Conservation (phyloP, 768 basidiomycete species). For the Steccherinum ochraceum region DNA sequence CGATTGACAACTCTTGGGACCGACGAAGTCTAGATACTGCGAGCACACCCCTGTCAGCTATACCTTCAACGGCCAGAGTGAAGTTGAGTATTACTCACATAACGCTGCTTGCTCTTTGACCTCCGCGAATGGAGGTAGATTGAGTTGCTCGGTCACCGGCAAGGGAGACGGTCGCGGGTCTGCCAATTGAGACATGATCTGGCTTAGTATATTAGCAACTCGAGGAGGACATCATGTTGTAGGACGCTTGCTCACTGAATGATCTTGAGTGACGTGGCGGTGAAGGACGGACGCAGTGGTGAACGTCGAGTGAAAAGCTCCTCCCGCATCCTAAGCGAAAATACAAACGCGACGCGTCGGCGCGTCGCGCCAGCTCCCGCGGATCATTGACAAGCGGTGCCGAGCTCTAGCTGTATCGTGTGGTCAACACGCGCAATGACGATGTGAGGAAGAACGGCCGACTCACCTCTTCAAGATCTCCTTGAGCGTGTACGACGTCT, state of each 20-base stretch:
- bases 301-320: too few relatives aligned
- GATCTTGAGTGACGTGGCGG: background rate
- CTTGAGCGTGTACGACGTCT: too few relatives aligned
- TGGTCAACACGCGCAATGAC: too few relatives aligned
- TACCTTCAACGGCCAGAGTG: background rate
- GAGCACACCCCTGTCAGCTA: background rate
- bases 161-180: background rate
- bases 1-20: background rate
- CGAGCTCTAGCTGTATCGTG: too few relatives aligned
- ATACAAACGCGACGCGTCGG: too few relatives aligned
- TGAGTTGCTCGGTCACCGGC: background rate
- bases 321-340: too few relatives aligned
- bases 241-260: too few relatives aligned
- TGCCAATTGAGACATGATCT: background rate
- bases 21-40: background rate
- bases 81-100: background rate
- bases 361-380: too few relatives aligned
- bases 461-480: too few relatives aligned
- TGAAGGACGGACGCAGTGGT: background rate
- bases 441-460: too few relatives aligned
- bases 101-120: background rate
- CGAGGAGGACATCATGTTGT: too few relatives aligned
- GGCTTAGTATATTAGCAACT: background rate
- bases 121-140: background rate
- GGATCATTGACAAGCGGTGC: too few relatives aligned